phyloP scores from a whole-genome alignment of 345 rosid species.

The Linum trigynum region DNA sequence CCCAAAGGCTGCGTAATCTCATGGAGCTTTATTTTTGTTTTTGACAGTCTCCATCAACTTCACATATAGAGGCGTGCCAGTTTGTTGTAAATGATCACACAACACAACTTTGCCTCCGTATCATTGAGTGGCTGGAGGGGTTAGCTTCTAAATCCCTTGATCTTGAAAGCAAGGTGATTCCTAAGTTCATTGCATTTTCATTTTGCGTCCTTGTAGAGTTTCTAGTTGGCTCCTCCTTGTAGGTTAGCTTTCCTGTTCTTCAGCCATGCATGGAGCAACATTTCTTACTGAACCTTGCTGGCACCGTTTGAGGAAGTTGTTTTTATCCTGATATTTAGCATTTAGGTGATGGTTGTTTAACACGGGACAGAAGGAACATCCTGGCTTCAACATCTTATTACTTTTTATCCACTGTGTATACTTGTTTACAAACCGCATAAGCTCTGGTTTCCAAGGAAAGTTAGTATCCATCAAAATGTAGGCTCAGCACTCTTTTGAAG shows the following conservation, averaged over 20 bases:
- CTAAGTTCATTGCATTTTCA: constrained; percentile 7
- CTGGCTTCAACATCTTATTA: neutral
- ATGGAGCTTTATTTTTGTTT: constrained; percentile 8
- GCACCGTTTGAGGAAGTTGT: neutral
- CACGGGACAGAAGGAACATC: neutral
- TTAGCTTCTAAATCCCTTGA: constrained; percentile 94
- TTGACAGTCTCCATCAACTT: constrained; percentile 71
- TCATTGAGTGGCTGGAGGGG: constrained; percentile 92
- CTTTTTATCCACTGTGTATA: no score
- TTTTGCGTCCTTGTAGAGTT: constrained; percentile 10
- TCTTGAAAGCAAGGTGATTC: constrained; percentile 75
- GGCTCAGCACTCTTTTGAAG: no score
- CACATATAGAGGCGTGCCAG: constrained; percentile 90
- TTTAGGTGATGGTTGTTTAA: neutral
- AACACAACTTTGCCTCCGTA: constrained; percentile 87
- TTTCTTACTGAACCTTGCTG: neutral
- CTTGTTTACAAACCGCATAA: no score
- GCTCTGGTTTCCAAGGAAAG: no score
- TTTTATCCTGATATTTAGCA: neutral
- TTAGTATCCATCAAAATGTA: no score
- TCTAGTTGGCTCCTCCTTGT: neutral
- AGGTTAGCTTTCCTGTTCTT: neutral
- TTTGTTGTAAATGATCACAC: constrained; percentile 78
- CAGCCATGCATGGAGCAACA: constrained; percentile 2
- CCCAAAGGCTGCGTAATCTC: neutral